Conservation (phyloP, 2,329 filamentous ascomycete genomes). For the Fusarium haematococcum region DNA sequence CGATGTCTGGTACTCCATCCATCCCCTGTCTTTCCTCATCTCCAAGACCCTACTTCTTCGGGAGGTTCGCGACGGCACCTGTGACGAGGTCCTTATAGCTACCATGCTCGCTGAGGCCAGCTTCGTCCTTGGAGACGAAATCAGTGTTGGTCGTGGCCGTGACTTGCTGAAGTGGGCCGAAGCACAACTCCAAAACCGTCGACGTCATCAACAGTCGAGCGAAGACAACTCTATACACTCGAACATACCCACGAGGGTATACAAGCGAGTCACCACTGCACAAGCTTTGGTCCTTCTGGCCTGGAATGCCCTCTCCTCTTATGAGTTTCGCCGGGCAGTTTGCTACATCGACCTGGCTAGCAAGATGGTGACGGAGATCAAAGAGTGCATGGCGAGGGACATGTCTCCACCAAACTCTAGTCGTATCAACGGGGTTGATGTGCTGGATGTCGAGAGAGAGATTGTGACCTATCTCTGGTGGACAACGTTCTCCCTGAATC, state of each 20-base stretch:
- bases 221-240: conserved; percentile 39
- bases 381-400: conserved; percentile 46
- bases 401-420: conserved; percentile 46
- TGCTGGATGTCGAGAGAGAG: conserved; percentile 55
- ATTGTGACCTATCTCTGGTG: conserved; percentile 54
- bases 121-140: conserved; percentile 47
- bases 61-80: conserved; percentile 52
- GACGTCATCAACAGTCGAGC: conserved; percentile 33
- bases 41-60: conserved; percentile 56
- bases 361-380: conserved; percentile 47
- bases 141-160: conserved; percentile 44
- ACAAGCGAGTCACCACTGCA: conserved; percentile 48
- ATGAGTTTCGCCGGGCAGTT: conserved; percentile 49
- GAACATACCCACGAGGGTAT: conserved; percentile 49
- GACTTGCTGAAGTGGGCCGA: conserved; percentile 51
- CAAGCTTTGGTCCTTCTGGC: conserved; percentile 52
- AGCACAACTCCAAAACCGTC: conserved; percentile 47
- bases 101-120: conserved; percentile 55
- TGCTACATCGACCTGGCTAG: conserved; percentile 52
- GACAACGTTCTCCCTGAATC: conserved; percentile 52
- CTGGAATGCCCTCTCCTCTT: conserved; percentile 51
- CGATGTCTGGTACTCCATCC: conserved; percentile 56
- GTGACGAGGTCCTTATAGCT: conserved; percentile 54
- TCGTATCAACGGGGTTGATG: conserved; percentile 56
- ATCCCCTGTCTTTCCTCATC: conserved; percentile 54